Percentiles rank a stretch among this genome's conserved stretches.
phyloP scores from a whole-genome alignment of 2,329 filamentous ascomycete species.

The Pseudogymnoascus sp. region DNA sequence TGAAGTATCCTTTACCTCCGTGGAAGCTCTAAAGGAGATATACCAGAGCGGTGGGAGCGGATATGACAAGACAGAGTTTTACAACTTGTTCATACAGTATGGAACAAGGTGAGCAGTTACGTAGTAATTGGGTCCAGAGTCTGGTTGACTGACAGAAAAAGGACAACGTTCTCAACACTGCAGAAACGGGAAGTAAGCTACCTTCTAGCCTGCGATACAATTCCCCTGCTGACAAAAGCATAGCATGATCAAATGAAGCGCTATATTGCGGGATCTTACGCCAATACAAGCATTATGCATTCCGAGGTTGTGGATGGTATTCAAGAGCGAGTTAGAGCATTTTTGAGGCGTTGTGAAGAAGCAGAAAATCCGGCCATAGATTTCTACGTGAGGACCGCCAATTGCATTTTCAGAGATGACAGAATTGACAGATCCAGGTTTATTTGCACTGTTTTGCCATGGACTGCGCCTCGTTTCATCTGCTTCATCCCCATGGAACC shows the following conservation, averaged over 20 bases:
- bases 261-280: slow-evolving; percentile 57
- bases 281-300: slow-evolving; percentile 58
- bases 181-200: slow-evolving; percentile 19
- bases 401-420: neutral
- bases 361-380: slow-evolving; percentile 43
- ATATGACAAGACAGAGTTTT: slow-evolving; percentile 59
- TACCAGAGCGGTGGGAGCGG: slow-evolving; percentile 55
- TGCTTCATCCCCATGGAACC: slow-evolving; percentile 60
- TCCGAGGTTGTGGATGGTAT: slow-evolving; percentile 48
- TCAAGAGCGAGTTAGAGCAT: slow-evolving; percentile 45
- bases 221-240: neutral
- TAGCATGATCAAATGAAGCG: slow-evolving; percentile 57
- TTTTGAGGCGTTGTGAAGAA: slow-evolving; percentile 44
- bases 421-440: slow-evolving; percentile 12
- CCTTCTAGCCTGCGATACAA: neutral
- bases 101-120: slow-evolving; percentile 39
- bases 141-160: slow-evolving; percentile 10
- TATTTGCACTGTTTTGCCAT: slow-evolving; percentile 58
- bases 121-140: neutral
- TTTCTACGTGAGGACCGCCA: slow-evolving; percentile 45
- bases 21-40: slow-evolving; percentile 51
- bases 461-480: slow-evolving; percentile 59
- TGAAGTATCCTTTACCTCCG: slow-evolving; percentile 52
- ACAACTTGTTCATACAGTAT: slow-evolving; percentile 52
- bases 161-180: slow-evolving; percentile 33